Conservation (phyloP, 2,329 filamentous ascomycete genomes). For the Hypoxylon sp. region DNA sequence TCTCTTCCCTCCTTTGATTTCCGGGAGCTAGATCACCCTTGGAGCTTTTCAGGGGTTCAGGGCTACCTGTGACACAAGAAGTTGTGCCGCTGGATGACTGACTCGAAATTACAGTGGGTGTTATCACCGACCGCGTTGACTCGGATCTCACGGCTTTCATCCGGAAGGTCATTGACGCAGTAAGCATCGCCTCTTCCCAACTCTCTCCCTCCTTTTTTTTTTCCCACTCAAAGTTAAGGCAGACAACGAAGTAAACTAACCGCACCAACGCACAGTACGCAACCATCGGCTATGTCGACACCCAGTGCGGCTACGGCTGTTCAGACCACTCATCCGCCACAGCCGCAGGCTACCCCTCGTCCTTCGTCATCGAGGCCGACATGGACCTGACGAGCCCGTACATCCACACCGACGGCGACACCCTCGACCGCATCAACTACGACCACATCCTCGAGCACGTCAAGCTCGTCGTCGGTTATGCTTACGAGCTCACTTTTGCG, state of each 20-base stretch:
- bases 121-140: constrained; percentile 61
- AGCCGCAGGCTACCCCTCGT: constrained; percentile 75
- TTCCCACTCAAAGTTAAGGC: neutral
- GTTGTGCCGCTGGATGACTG: neutral
- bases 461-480: constrained; percentile 63
- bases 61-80: neutral
- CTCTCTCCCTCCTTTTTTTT: too few relatives aligned
- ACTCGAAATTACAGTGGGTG: constrained; percentile 51
- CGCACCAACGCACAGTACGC: constrained; percentile 52
- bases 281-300: constrained; percentile 61
- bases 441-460: constrained; percentile 77
- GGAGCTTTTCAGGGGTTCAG: neutral
- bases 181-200: constrained; percentile 33
- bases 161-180: constrained; percentile 55
- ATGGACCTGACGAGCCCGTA: constrained; percentile 75
- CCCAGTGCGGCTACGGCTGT: constrained; percentile 71
- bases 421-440: constrained; percentile 77
- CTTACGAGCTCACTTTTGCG: constrained; percentile 62
- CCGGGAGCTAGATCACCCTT: neutral
- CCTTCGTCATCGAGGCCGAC: constrained; percentile 74
- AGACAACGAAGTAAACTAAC: constrained; percentile 13
- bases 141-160: constrained; percentile 56
- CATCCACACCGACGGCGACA: constrained; percentile 82
- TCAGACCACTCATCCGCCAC: constrained; percentile 79
- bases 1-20: neutral